Conservation (phyloP, 176 grass and related monocot genomes). For the Oryza coarctata region DNA sequence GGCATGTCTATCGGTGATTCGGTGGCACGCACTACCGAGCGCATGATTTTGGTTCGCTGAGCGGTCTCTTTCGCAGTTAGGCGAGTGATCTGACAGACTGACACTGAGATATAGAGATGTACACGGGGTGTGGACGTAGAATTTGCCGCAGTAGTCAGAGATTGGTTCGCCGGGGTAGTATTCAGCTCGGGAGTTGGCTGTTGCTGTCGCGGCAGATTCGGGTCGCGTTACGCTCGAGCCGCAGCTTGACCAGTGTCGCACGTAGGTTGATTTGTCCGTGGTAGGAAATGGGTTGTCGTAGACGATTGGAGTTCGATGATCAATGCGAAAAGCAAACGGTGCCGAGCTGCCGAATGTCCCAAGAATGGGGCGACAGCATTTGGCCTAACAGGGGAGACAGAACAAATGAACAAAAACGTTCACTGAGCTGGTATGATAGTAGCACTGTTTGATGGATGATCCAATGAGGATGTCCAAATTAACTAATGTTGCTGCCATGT, state of each 20-base stretch:
- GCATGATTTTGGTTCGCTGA: not conserved
- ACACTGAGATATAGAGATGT: too few relatives aligned
- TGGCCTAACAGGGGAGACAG: not conserved
- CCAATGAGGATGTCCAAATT: not conserved
- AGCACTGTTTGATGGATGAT: not conserved
- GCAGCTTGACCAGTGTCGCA: not conserved
- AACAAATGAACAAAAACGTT: not conserved
- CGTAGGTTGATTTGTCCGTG: not conserved
- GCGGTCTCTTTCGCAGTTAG: conserved; percentile 31
- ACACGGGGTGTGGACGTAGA: not conserved
- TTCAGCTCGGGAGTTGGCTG: not conserved
- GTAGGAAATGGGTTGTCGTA: not conserved
- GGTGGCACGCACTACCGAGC: not conserved
- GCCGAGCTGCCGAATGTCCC: conserved; percentile 35
- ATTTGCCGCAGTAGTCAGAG: not conserved
- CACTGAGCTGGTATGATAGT: not conserved
- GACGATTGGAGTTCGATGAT: not conserved
- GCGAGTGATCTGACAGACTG: not conserved
- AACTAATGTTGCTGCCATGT: not conserved
- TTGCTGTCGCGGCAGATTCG: not conserved
- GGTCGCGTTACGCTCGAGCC: not conserved
- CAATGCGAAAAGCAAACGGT: not conserved
- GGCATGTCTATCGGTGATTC: not conserved
- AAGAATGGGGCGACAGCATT: not conserved
- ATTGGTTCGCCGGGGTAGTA: too few relatives aligned